phyloP scores from a whole-genome alignment of 805 yeast genomes.

The Wickerhamiella nectarea region DNA sequence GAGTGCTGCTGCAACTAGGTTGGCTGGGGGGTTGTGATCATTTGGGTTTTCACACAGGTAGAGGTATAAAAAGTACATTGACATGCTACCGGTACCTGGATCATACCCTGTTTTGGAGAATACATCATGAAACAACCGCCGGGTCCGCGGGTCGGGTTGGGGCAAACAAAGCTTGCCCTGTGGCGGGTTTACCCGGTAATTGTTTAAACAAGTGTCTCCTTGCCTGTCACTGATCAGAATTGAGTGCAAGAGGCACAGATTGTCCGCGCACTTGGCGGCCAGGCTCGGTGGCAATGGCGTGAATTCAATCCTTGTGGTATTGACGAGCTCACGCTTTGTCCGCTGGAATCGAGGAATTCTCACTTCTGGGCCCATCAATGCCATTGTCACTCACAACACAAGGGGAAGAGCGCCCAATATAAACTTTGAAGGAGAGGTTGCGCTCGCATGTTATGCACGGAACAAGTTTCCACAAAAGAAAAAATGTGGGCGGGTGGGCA shows the following conservation, averaged over 20 bases:
- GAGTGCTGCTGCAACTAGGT: neutral
- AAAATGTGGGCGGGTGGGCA: neutral
- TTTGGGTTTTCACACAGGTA: neutral
- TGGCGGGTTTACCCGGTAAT: neutral
- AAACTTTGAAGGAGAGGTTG: neutral
- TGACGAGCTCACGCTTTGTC: neutral
- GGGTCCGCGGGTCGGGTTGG: neutral
- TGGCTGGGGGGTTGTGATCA: neutral
- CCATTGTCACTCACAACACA: neutral
- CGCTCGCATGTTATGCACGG: constrained; percentile 5
- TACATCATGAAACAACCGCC: neutral
- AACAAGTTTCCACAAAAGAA: neutral
- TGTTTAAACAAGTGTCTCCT: neutral
- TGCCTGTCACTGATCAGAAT: neutral
- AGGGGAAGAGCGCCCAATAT: neutral
- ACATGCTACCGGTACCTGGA: constrained; percentile 3
- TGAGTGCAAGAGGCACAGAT: neutral
- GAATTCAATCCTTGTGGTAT: neutral
- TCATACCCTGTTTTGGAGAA: neutral
- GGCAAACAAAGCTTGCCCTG: neutral
- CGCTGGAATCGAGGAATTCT: constrained; percentile 6
- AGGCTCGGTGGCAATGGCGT: neutral
- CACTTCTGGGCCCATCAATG: neutral
- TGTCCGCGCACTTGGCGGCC: neutral
- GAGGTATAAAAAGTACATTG: neutral